phyloP scores from a whole-genome alignment of 139 green algal species.

The Coelastrella sp. region DNA sequence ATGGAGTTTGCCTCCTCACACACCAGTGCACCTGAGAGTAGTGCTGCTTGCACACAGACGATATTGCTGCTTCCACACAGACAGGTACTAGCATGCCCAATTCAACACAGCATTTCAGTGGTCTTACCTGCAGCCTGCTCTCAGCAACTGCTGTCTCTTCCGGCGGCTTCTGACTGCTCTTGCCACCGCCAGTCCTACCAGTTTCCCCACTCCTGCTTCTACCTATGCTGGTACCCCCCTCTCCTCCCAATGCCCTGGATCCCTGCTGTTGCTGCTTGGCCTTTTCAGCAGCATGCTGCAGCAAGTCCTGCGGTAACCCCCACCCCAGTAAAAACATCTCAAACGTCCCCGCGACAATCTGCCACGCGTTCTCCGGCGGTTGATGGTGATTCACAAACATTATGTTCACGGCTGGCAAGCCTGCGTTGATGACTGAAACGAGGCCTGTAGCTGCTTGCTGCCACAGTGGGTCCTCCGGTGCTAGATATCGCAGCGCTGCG shows the following conservation, averaged over 20 bases:
- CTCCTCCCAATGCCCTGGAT: not conserved
- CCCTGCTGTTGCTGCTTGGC: not conserved
- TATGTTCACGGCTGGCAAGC: conserved; percentile 82
- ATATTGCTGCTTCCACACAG: too few relatives aligned
- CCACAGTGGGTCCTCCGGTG: conserved; percentile 71
- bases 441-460: conserved; percentile 69
- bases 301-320: conserved; percentile 46
- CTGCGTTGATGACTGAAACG: conserved; percentile 69
- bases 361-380: conserved; percentile 38
- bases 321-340: conserved; percentile 74
- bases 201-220: not conserved
- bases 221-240: not conserved
- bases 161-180: not conserved
- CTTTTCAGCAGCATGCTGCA: not conserved
- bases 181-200: not conserved
- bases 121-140: not conserved
- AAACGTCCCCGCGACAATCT: conserved; percentile 67
- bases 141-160: not conserved
- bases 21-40: too few relatives aligned
- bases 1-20: too few relatives aligned
- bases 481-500: conserved; percentile 70
- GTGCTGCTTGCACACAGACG: too few relatives aligned
- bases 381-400: conserved; percentile 53
- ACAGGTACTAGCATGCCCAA: too few relatives aligned
- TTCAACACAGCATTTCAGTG: not conserved